These are phyloP conservation scores for Tuber brumale DNA, from an alignment of 495 filamentous ascomycete species.

Conservation along the genomic window DNA sequence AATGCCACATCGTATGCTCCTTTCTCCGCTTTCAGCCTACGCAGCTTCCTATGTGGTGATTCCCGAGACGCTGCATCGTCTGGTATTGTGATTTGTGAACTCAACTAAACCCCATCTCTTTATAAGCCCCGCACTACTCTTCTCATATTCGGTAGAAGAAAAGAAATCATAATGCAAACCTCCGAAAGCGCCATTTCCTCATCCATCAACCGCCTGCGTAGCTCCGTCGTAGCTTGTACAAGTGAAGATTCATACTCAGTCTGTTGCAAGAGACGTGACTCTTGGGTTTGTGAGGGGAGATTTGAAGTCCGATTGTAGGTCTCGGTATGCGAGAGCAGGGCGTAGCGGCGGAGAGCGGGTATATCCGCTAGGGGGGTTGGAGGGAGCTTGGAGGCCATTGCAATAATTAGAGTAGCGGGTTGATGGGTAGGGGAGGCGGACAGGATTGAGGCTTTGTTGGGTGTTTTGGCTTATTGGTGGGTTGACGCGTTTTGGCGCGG, in stretches of 20 bases:
- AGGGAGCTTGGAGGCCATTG: constrained; percentile 18
- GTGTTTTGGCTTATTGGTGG: not conserved
- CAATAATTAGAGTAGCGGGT: not conserved
- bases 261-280: constrained; percentile 7
- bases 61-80: not conserved
- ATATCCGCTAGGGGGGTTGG: constrained; percentile 16
- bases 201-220: constrained; percentile 28
- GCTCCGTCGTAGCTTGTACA: constrained; percentile 8
- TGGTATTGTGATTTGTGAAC: constrained; percentile 9
- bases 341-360: constrained; percentile 23
- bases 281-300: constrained; percentile 7
- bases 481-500: not conserved
- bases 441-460: not conserved
- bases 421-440: not conserved
- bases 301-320: constrained; percentile 6
- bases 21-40: constrained; percentile 8
- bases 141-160: not conserved
- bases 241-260: constrained; percentile 16
- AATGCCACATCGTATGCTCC: constrained; percentile 20
- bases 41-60: constrained; percentile 9
- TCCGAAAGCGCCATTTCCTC: constrained; percentile 23
- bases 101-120: constrained; percentile 3
- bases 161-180: not conserved
- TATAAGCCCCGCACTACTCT: not conserved
- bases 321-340: constrained; percentile 16